Evolutionary conservation across 2,329 filamentous ascomycete genomes (phyloP).

Genomic region (Orbilia blumenaviensis): DNA sequence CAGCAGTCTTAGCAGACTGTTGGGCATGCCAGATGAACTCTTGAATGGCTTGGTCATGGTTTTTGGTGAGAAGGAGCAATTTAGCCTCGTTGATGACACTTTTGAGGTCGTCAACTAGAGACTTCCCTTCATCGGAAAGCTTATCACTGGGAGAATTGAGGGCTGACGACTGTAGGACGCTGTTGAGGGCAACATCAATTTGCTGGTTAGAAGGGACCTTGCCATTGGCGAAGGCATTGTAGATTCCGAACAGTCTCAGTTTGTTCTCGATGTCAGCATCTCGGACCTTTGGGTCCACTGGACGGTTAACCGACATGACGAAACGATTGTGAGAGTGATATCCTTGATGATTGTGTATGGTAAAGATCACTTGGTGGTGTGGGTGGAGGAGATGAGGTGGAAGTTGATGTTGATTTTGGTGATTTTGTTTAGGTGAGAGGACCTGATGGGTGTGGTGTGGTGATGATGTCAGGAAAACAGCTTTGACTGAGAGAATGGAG

Average conservation of each 20-base stretch:
- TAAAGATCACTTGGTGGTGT: background rate
- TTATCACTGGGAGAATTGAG: conserved; percentile 74
- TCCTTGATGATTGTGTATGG: background rate
- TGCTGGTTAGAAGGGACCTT: conserved; percentile 75
- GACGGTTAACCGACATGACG: conserved; percentile 56
- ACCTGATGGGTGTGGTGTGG: background rate
- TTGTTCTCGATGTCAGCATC: conserved; percentile 66
- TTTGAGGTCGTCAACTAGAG: conserved; percentile 78
- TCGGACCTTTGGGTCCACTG: conserved; percentile 55
- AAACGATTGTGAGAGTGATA: conserved; percentile 22
- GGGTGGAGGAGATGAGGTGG: background rate
- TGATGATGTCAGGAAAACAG: background rate
- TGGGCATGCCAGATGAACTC: conserved; percentile 97
- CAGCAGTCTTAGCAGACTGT: conserved; percentile 71
- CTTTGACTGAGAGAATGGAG: background rate
- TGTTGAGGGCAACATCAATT: conserved; percentile 94
- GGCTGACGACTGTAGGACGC: conserved; percentile 76
- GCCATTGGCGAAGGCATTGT: conserved; percentile 64
- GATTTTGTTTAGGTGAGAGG: background rate
- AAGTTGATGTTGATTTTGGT: background rate
- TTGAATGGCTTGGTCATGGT: conserved; percentile 90
- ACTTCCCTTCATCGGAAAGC: conserved; percentile 82
- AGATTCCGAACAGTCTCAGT: conserved; percentile 92
- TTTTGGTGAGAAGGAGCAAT: conserved; percentile 86
- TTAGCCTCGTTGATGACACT: conserved; percentile 86